phyloP scores from a whole-genome alignment of 1,139 yeast species.

The Taphrina communis region DNA sequence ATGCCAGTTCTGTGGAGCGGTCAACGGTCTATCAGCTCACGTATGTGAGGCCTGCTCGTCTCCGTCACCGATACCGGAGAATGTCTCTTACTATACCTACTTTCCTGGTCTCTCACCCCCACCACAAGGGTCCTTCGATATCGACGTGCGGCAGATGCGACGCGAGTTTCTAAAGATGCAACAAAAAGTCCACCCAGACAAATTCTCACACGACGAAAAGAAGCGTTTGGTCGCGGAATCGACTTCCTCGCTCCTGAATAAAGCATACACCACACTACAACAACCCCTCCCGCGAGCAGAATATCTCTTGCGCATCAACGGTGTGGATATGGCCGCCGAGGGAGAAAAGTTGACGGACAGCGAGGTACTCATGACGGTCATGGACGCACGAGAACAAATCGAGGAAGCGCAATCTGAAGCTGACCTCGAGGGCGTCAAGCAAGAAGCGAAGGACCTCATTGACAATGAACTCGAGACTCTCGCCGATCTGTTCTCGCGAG shows the following conservation, averaged over 20 bases:
- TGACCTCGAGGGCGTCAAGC: slow-evolving; percentile 62
- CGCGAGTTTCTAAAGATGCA: slow-evolving; percentile 78
- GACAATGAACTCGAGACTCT: slow-evolving; percentile 54
- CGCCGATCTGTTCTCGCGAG: slow-evolving; percentile 52
- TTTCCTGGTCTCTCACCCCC: slow-evolving; percentile 61
- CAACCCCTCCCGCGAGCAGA: slow-evolving; percentile 75
- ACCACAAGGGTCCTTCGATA: slow-evolving; percentile 64
- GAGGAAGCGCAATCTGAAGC: slow-evolving; percentile 66
- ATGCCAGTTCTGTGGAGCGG: slow-evolving; percentile 22
- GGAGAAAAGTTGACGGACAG: slow-evolving; percentile 35
- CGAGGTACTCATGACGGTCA: slow-evolving; percentile 66
- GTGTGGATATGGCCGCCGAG: slow-evolving; percentile 53
- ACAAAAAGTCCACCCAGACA: slow-evolving; percentile 80
- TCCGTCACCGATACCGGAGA: slow-evolving; percentile 30
- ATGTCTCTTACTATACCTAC: slow-evolving; percentile 29
- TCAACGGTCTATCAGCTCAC: neutral
- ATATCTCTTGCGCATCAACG: slow-evolving; percentile 58
- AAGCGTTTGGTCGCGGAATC: slow-evolving; percentile 46
- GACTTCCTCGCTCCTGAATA: slow-evolving; percentile 65
- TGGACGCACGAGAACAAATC: slow-evolving; percentile 79
- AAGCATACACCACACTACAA: slow-evolving; percentile 72
- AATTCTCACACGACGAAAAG: slow-evolving; percentile 51
- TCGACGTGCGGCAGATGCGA: slow-evolving; percentile 64
- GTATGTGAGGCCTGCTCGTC: slow-evolving; percentile 25
- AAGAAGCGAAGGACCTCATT: slow-evolving; percentile 65